Conservation (phyloP, 345 rosid genomes). For the Populus deltoides region DNA sequence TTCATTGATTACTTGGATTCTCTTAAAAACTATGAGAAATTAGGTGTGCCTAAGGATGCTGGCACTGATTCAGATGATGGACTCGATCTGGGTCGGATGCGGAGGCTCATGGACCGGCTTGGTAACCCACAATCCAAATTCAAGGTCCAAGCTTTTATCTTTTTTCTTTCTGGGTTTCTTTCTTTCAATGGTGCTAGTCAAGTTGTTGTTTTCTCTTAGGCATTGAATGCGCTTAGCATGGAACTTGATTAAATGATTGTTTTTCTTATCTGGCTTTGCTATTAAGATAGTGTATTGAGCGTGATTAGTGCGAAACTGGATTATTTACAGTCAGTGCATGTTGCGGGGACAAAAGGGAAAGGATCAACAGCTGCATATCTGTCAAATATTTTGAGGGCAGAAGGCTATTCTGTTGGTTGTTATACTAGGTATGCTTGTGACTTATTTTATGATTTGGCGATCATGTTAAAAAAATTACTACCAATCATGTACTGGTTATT, state of each 20-base stretch:
- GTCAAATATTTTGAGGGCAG: constrained; percentile 64
- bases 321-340: constrained; percentile 56
- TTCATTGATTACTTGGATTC: constrained; percentile 65
- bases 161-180: not conserved
- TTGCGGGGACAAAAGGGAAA: constrained; percentile 96
- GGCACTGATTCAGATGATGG: constrained; percentile 87
- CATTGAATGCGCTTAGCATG: too few relatives aligned
- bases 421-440: constrained; percentile 61
- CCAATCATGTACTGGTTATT: not conserved
- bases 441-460: too few relatives aligned
- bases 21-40: constrained; percentile 81
- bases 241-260: not conserved
- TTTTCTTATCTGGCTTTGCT: not conserved
- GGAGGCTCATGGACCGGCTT: constrained; percentile 66
- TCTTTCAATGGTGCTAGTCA: not conserved
- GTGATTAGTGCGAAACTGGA: not conserved
- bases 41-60: constrained; percentile 76
- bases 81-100: constrained; percentile 78
- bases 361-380: constrained; percentile 88
- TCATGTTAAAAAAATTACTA: too few relatives aligned
- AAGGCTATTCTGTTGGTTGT: constrained; percentile 78
- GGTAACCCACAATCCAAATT: constrained; percentile 69
- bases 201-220: not conserved
- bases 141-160: constrained; percentile 47
- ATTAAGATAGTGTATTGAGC: not conserved